phyloP scores from a whole-genome alignment of 306 rosid species.

The Abrus precatorius region DNA sequence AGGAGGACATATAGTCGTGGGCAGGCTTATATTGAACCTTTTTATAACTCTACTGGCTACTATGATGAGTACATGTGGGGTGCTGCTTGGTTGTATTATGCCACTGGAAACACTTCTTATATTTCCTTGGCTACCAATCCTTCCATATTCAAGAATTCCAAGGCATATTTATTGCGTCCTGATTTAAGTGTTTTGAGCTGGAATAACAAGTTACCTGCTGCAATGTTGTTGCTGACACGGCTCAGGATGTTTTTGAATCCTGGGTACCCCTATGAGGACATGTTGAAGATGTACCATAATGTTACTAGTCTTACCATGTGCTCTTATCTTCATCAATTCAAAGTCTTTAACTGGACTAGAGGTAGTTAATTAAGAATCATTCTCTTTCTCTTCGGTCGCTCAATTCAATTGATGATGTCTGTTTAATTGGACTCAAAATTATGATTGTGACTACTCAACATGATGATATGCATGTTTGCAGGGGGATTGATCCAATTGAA shows the following conservation, averaged over 20 bases:
- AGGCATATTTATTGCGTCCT: constrained; percentile 54
- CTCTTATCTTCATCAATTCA: constrained; percentile 62
- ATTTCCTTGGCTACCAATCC: constrained; percentile 62
- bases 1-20: constrained; percentile 54
- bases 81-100: constrained; percentile 71
- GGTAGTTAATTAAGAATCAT: constrained; percentile 45
- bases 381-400: not conserved
- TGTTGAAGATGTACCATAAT: constrained; percentile 67
- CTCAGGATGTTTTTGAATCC: constrained; percentile 67
- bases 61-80: constrained; percentile 81
- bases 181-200: constrained; percentile 61
- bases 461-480: constrained; percentile 41
- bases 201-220: constrained; percentile 74
- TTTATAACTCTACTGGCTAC: constrained; percentile 70
- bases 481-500: constrained; percentile 71
- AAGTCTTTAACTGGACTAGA: constrained; percentile 60
- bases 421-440: not conserved
- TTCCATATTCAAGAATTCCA: constrained; percentile 47
- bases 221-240: constrained; percentile 72
- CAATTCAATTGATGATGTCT: too few relatives aligned
- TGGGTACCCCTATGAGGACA: constrained; percentile 73
- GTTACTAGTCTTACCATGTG: constrained; percentile 69
- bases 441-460: not conserved
- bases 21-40: constrained; percentile 45
- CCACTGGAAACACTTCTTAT: constrained; percentile 66